These are phyloP conservation scores for Cornus suecica DNA, from an alignment of 148 eudicot species.

Conservation along the genomic window DNA sequence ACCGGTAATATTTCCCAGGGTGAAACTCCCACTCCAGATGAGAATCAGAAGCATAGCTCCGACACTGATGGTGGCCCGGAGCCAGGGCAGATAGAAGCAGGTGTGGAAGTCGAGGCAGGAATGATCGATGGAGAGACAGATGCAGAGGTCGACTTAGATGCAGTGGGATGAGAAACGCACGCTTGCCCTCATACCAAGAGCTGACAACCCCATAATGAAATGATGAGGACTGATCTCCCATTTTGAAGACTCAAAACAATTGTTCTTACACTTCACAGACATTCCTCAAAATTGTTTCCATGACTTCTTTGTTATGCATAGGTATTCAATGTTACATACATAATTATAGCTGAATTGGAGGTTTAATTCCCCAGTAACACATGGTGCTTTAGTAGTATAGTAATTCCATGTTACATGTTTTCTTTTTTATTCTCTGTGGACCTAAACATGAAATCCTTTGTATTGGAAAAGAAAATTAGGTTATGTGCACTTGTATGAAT, in stretches of 20 bases:
- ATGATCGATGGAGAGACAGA: conserved; percentile 80
- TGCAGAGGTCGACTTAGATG: conserved; percentile 67
- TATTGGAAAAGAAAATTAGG: too few species aligned
- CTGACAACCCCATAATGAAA: not conserved
- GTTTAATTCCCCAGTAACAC: too few species aligned
- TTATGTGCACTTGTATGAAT: too few species aligned
- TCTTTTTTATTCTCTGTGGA: too few species aligned
- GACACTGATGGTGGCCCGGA: conserved; percentile 65
- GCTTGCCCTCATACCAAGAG: not conserved
- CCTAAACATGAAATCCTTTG: too few species aligned
- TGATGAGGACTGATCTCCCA: too few species aligned
- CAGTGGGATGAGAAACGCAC: conserved; percentile 24
- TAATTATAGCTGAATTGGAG: too few species aligned
- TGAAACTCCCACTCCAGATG: conserved; percentile 63
- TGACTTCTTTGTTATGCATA: not conserved
- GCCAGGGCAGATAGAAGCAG: conserved; percentile 73
- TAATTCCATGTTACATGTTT: too few species aligned
- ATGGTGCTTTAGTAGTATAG: too few species aligned
- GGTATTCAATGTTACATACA: too few species aligned
- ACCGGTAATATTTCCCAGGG: conserved; percentile 54
- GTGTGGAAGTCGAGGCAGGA: conserved; percentile 60
- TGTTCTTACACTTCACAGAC: not conserved
- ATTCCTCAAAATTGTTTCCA: not conserved
- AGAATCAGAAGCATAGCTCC: conserved; percentile 60
- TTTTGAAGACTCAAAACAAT: too few species aligned